Base-by-base conservation (phyloP, 192 early-diverging fungal species). In the Chytriomyces hyalinus region DNA sequence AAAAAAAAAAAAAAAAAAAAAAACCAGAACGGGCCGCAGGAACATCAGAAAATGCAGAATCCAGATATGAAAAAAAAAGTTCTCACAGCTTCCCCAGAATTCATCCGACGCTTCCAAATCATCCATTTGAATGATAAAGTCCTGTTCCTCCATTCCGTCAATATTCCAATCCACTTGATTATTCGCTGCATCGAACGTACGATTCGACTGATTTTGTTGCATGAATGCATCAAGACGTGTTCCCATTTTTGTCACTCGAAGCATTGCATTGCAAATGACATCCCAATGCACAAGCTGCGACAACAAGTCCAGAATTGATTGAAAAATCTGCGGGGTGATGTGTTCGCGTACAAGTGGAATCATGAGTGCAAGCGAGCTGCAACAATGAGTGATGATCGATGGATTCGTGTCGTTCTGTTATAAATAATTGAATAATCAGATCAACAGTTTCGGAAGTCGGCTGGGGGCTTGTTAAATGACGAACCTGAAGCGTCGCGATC, bases 71-170 rank as follows among this genome's bases (percentile, higher is more conserved):
- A 26, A 7, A 62, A 44, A 48, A 22, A 45, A 17, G 45, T 36
- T 50, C 73, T 64, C 63, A 75, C 73, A 45, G 11, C 17, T 10
- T 9, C 73, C 73, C 62, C 61, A 66, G 66, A 65, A 66, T 44
- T 75, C 73, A 66, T 75, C 73, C 3, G 51, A 60, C 15, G 47
- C 64, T 9, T 75, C 73, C 73, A 75, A 75, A 43, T 75, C 73
- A 24, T 28, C 6, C 73, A 75, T 75, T 66, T 75, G 73, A 17
- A 75, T 20, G 10, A 75, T 24, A 75, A 75, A 64, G 36, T 75
- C 73, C 63, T 49, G 15, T 3, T 44, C 20, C 24, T 61, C 71
- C 43, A 45, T 43, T 6, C 44, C 36, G 10, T 75, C 24, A 2
- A 65, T 7, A 50, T 15, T 28, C 53, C 15, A 71, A 15, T 75